Base-by-base conservation (phyloP, 768 basidiomycete genomes). In the Leccinum barrowsii region DNA sequence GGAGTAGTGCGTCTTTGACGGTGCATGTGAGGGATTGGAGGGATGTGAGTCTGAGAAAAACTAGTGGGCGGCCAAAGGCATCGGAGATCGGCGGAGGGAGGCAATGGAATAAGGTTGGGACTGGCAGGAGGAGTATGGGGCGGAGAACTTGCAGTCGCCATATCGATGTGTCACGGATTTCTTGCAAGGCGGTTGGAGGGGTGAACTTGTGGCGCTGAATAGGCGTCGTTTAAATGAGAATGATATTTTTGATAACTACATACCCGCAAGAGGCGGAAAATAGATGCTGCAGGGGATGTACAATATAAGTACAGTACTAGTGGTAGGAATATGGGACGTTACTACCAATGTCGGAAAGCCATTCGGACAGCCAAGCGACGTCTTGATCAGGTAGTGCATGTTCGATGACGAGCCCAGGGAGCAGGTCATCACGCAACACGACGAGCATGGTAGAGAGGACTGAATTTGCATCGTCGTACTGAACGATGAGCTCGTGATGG, bases 261-360 rank as follows among this genome's bases (percentile, higher is more conserved):
- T 71, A 87, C 89, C 74, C 82, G 81, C 52, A 82, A 76, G 56
- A 87, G 80, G 68, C 84, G 85, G 71, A 85, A 86, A 37, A 85
- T 70, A 30, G 83, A 77, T 51, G 73, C 84, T 85, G 50, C 13
- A 22, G 7, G 35, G 10, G 19, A 28, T 53, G 22, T 12, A 28
- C 24, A 13, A 12, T 34, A 30, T 34, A 34, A 34, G 32, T 34
- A 32, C 11, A 32, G 24, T 60, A 26, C 37, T 35, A 17, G 37
- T 26, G n/a, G 19, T 51, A 21, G 24, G 28, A 10, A 21, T 24
- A 3, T 1, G 3, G n/a, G 6, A 22, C 22, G 28, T 22, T 22
- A 15, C 66, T 76, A 89, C 89, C 75, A 49, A 79, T 81, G 76
- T 91, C 89, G 30, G 76, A 73, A 32, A 89, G 71, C 87, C 86